Conservation (phyloP, 257 asterid species). For the Salvia splendens region DNA sequence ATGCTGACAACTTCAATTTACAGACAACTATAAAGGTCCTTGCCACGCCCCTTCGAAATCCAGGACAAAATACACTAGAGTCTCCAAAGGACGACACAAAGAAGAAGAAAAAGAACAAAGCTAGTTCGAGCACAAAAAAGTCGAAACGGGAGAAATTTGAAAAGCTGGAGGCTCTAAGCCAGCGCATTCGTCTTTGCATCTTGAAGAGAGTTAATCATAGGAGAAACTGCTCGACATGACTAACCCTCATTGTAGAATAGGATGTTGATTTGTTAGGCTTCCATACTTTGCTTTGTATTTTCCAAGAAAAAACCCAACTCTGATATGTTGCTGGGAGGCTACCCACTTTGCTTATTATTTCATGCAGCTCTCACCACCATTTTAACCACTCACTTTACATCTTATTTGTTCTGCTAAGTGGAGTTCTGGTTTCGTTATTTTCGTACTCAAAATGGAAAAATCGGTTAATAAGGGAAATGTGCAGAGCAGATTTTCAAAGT, state of each 20-base stretch:
- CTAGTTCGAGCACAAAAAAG: conserved; percentile 46
- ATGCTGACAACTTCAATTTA: conserved; percentile 27
- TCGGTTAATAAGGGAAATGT: too few relatives aligned
- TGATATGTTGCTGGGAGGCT: conserved; percentile 29
- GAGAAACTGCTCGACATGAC: conserved; percentile 78
- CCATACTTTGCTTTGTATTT: conserved; percentile 16
- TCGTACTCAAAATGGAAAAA: too few relatives aligned
- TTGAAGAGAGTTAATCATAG: conserved; percentile 68
- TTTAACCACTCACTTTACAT: conserved; percentile 2
- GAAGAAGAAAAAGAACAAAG: conserved; percentile 50
- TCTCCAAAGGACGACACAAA: conserved; percentile 40
- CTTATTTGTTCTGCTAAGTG: background rate
- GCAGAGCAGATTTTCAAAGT: too few relatives aligned
- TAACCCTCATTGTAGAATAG: conserved; percentile 41
- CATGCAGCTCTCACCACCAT: background rate
- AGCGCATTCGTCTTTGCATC: conserved; percentile 78
- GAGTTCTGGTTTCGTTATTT: too few relatives aligned
- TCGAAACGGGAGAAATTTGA: conserved; percentile 78
- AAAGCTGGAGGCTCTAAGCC: conserved; percentile 85
- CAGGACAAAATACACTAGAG: conserved; percentile 39
- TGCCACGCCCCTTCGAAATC: conserved; percentile 60
- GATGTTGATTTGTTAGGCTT: conserved; percentile 18
- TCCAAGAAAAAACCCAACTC: background rate
- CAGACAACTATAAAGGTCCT: conserved; percentile 72
- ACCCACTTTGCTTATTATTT: conserved; percentile 24